Conservation (phyloP, 805 yeast genomes). For the Lipomyces orientalis region DNA sequence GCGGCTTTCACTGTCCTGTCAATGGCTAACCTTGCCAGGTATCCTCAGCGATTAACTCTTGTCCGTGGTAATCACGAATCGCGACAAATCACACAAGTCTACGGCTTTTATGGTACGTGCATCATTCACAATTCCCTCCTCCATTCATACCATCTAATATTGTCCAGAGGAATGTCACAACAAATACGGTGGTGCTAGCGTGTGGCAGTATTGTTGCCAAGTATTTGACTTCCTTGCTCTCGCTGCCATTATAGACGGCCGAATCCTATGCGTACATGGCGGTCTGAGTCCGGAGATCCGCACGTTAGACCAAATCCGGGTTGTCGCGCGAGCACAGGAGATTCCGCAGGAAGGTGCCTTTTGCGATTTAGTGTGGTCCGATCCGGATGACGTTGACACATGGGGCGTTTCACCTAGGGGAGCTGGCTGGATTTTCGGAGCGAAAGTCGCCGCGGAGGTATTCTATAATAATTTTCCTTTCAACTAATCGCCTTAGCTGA, state of each 20-base stretch:
- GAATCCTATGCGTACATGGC: constrained; percentile 94
- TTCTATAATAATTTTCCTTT: background rate
- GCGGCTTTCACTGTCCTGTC: background rate
- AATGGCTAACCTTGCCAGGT: constrained; percentile 45
- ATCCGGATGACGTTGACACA: constrained; percentile 95
- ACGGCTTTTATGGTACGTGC: constrained; percentile 94
- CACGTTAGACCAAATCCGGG: constrained; percentile 96
- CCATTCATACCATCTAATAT: constrained; percentile 40
- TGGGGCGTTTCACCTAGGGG: constrained; percentile 99
- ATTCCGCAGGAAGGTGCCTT: constrained; percentile 99
- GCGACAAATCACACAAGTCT: constrained; percentile 97
- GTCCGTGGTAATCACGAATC: constrained; percentile 98
- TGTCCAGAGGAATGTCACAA: constrained; percentile 87
- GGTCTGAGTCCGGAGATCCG: constrained; percentile 96
- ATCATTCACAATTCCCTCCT: constrained; percentile 61
- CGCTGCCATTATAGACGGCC: constrained; percentile 96
- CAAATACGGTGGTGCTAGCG: constrained; percentile 89
- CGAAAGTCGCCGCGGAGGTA: constrained; percentile 83
- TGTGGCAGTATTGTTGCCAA: constrained; percentile 94
- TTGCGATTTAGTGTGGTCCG: constrained; percentile 97
- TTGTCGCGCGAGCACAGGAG: constrained; percentile 92
- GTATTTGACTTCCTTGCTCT: constrained; percentile 92
- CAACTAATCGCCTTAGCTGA: background rate
- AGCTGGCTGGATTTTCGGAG: constrained; percentile 98
- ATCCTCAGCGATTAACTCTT: constrained; percentile 81